Conservation (phyloP, 2,329 filamentous ascomycete genomes). For the Fusarium sp. region DNA sequence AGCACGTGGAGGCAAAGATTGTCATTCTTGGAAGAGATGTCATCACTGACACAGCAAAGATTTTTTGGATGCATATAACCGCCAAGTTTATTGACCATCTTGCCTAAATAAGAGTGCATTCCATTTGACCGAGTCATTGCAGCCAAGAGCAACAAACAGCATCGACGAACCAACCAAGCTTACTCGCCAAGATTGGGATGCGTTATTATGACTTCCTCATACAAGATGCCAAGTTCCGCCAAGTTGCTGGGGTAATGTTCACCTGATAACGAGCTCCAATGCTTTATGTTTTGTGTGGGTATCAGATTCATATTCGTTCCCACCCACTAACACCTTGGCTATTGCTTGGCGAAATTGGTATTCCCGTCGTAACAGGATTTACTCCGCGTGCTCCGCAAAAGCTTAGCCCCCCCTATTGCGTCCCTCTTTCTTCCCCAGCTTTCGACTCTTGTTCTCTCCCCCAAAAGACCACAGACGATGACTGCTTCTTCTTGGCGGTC, state of each 20-base stretch:
- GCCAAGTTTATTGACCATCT: background rate
- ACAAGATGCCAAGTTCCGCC: slow-evolving; percentile 10
- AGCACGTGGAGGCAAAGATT: slow-evolving; percentile 12
- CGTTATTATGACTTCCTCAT: slow-evolving; percentile 20
- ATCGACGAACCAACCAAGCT: slow-evolving; percentile 7
- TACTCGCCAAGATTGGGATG: slow-evolving; percentile 23
- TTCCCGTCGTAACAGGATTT: slow-evolving; percentile 9
- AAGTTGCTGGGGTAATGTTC: slow-evolving; percentile 17
- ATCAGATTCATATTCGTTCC: background rate
- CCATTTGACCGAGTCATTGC: slow-evolving; percentile 18
- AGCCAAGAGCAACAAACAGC: background rate
- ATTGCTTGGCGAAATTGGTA: slow-evolving; percentile 17
- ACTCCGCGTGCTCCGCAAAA: slow-evolving; percentile 14
- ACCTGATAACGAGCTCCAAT: slow-evolving; percentile 4
- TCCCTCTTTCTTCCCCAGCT: slow-evolving; percentile 11
- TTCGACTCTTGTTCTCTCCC: background rate
- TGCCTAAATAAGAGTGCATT: slow-evolving; percentile 4
- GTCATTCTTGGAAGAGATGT: background rate
- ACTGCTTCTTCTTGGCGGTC: background rate
- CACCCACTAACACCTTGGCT: slow-evolving; percentile 16
- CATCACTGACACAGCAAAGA: slow-evolving; percentile 3
- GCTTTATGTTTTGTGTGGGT: slow-evolving; percentile 2
- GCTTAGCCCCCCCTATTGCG: background rate
- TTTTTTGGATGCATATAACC: background rate
- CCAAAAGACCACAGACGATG: background rate